Conservation (phyloP, 495 filamentous ascomycete species). For the Hypoxylon subgilvum region DNA sequence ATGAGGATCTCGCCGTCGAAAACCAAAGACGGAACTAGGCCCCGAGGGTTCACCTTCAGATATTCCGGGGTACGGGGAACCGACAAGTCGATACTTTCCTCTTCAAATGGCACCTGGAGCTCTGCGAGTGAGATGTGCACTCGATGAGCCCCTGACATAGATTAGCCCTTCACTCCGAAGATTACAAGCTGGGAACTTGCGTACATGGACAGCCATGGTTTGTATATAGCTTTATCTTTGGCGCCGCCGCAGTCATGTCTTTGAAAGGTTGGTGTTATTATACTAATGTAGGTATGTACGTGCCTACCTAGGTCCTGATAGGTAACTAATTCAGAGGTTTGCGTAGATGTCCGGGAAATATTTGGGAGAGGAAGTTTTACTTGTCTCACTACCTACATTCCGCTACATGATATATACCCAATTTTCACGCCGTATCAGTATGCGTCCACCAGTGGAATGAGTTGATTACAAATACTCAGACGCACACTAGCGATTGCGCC, state of each 20-base stretch:
- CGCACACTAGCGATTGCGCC: no score
- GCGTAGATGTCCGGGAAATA: no score
- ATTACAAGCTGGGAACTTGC: background rate
- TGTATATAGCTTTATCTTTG: constrained; percentile 69
- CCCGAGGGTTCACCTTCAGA: constrained; percentile 82
- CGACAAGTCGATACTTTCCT: constrained; percentile 78
- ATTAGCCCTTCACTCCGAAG: constrained; percentile 1
- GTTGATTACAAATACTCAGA: no score
- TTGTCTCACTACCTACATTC: no score
- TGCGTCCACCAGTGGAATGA: no score
- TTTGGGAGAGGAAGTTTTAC: no score
- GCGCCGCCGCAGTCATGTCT: constrained; percentile 31
- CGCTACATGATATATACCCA: no score
- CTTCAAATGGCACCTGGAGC: constrained; percentile 73
- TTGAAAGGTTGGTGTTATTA: no score
- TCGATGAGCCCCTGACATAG: constrained; percentile 68
- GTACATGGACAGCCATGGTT: constrained; percentile 74
- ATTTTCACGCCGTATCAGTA: no score
- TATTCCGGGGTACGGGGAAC: constrained; percentile 82
- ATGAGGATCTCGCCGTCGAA: constrained; percentile 76
- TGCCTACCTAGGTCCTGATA: no score
- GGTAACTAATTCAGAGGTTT: no score
- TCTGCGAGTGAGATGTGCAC: constrained; percentile 79
- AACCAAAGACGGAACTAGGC: constrained; percentile 75
- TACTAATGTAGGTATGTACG: no score